Evolutionary conservation across 306 rosid species (phyloP), one percentile per base, ranked within the genome.

Genomic region (Vicia villosa): DNA sequence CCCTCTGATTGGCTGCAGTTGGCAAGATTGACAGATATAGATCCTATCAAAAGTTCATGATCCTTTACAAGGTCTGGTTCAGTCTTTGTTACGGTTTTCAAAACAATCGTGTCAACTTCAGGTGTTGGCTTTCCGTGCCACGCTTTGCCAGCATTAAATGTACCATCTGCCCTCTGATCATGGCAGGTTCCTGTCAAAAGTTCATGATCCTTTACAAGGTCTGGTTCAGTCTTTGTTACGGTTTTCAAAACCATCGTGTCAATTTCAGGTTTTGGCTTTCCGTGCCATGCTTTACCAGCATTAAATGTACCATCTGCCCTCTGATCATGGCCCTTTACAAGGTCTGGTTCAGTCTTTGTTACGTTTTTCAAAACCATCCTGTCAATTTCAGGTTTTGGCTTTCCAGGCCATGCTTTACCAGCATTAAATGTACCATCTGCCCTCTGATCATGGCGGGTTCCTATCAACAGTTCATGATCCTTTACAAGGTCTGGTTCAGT

Each of bases 41-140:
- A 92, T 70, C 98, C 98, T 66, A 92, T 92, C 71, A 92, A 70
- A 65, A 92, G 83, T 81, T 87, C 89, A 30, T 65, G 73, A 52
- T 82, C 80, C 77, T 86, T 86, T 34, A 47, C 66, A 72, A 65
- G 70, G 69, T 83, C 87, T 10, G 79, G 49, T 79, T 86, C 86
- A 50, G 69, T 69, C 70, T 76, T 79, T 54, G 41, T 64, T 34
- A 34, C 73, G 72, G 83, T 65, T 69, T 86, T 78, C 46, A 54
- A 68, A 70, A 79, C 72, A 45, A 52, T 71, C 57, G 83, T 82
- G 54, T 75, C 77, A 68, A 13, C 65, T 82, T 84, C 88, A 47
- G 80, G 83, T 77, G 80, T 86, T 37, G 87, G 78, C 66, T 86
- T 92, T 28, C 66, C 85, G 72, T 88, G 85, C 93, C 90, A 85